These are phyloP conservation scores for Aquanectria penicillioides DNA, from an alignment of 2,329 filamentous ascomycete genomes.

Conservation along the genomic window DNA sequence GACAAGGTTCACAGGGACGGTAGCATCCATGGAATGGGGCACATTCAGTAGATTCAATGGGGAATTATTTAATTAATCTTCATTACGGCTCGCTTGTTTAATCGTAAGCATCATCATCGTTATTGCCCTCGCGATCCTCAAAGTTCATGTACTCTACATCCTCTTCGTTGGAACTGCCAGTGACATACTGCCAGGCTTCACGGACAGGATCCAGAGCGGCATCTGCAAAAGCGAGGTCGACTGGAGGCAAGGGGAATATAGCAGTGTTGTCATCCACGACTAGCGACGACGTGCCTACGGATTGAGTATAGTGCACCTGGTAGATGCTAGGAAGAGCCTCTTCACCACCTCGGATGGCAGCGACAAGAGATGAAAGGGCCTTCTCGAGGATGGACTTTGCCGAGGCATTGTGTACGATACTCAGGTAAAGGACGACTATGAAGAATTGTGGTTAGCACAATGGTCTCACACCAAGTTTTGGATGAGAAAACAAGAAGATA, in stretches of 20 bases:
- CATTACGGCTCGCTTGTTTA: conserved; percentile 21
- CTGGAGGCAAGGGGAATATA: conserved; percentile 65
- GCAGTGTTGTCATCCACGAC: conserved; percentile 56
- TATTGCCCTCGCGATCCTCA: conserved; percentile 74
- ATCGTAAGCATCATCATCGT: conserved; percentile 67
- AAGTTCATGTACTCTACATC: conserved; percentile 77
- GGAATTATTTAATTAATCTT: conserved; percentile 6
- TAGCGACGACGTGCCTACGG: conserved; percentile 40
- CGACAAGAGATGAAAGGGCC: conserved; percentile 55
- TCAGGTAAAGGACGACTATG: conserved; percentile 50
- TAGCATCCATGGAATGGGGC: neutral
- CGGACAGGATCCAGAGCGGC: conserved; percentile 72
- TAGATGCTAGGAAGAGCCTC: conserved; percentile 54
- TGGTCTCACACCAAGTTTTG: conserved; percentile 6
- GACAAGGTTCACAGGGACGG: neutral
- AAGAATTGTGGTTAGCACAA: conserved; percentile 45
- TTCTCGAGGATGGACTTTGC: conserved; percentile 51
- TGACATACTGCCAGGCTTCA: conserved; percentile 74
- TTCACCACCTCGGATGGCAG: conserved; percentile 42
- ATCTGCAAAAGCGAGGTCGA: conserved; percentile 82
- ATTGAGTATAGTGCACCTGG: conserved; percentile 66
- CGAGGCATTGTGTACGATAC: conserved; percentile 46
- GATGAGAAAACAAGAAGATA: conserved; percentile 20
- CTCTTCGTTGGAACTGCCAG: conserved; percentile 59
- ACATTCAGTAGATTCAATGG: neutral